These are phyloP conservation scores for Alternaria sp. DNA, from an alignment of 2,329 filamentous ascomycete species.

Conservation along the genomic window DNA sequence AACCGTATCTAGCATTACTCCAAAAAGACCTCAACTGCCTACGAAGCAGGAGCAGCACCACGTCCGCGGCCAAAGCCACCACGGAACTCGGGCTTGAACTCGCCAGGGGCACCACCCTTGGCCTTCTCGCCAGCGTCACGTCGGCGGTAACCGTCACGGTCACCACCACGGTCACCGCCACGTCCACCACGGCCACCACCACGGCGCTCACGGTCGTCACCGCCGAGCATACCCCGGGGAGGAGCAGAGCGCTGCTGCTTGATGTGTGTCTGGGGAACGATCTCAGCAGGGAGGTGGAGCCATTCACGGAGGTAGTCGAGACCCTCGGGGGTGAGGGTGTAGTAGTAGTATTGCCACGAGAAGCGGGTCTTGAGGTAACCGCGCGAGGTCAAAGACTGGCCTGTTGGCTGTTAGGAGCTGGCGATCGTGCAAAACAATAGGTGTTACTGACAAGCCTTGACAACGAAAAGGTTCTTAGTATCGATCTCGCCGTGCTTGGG, in stretches of 20 bases:
- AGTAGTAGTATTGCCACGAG: slow-evolving; percentile 83
- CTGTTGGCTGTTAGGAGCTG: slow-evolving; percentile 32
- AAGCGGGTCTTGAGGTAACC: slow-evolving; percentile 99
- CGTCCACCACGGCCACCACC: slow-evolving; percentile 72
- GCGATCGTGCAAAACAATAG: neutral
- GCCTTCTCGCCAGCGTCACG: slow-evolving; percentile 70
- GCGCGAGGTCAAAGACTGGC: slow-evolving; percentile 95
- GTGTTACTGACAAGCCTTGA: slow-evolving; percentile 78
- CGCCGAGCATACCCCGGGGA: slow-evolving; percentile 96
- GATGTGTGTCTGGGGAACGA: slow-evolving; percentile 99
- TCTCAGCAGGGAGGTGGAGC: slow-evolving; percentile 99
- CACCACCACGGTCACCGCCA: slow-evolving; percentile 69
- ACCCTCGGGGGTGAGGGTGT: slow-evolving; percentile 99
- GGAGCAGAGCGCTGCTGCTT: slow-evolving; percentile 99
- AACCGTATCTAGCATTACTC: slow-evolving; percentile 32
- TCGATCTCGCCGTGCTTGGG: slow-evolving; percentile 98
- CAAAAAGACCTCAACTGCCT: slow-evolving; percentile 37
- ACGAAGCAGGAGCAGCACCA: slow-evolving; percentile 51
- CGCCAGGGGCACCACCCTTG: slow-evolving; percentile 52
- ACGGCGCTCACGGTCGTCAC: slow-evolving; percentile 80
- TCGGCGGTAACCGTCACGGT: slow-evolving; percentile 85
- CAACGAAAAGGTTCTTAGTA: slow-evolving; percentile 99
- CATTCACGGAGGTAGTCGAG: slow-evolving; percentile 99
- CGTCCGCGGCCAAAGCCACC: slow-evolving; percentile 55
- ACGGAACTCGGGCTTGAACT: slow-evolving; percentile 57